Conservation (phyloP, 371 early-diverging fungal genomes). For the Mortierella sp. region DNA sequence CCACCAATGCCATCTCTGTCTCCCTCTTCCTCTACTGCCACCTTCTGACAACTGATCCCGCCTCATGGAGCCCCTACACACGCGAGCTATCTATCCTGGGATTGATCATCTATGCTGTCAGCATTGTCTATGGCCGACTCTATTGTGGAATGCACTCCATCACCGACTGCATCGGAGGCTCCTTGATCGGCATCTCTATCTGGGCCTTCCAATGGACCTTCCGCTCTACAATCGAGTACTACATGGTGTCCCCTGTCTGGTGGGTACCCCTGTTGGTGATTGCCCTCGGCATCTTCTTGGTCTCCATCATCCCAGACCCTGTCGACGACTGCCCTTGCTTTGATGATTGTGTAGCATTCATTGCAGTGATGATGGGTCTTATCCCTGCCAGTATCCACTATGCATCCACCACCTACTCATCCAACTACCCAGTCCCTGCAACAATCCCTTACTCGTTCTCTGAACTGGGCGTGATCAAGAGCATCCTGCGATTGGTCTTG, state of each 20-base stretch:
- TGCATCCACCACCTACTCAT: constrained; percentile 54
- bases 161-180: constrained; percentile 79
- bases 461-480: constrained; percentile 54
- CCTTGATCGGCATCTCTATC: constrained; percentile 64
- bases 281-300: constrained; percentile 52
- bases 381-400: constrained; percentile 65
- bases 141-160: constrained; percentile 84
- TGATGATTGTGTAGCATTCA: constrained; percentile 82
- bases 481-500: constrained; percentile 55
- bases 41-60: constrained; percentile 44
- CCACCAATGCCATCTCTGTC: constrained; percentile 78
- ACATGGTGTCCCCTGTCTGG: constrained; percentile 61
- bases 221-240: constrained; percentile 59
- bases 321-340: constrained; percentile 84
- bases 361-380: constrained; percentile 75
- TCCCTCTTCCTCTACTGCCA: constrained; percentile 70
- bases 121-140: constrained; percentile 74
- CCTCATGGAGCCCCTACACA: constrained; percentile 52
- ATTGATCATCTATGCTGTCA: constrained; percentile 66
- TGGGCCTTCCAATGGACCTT: constrained; percentile 70
- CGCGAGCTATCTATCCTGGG: constrained; percentile 54
- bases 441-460: constrained; percentile 54
- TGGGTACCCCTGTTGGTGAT: constrained; percentile 55
- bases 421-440: constrained; percentile 48
- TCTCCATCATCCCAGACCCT: constrained; percentile 77